These are phyloP conservation scores for Delitschia confertaspora DNA, from an alignment of 495 filamentous ascomycete species.

Conservation along the genomic window DNA sequence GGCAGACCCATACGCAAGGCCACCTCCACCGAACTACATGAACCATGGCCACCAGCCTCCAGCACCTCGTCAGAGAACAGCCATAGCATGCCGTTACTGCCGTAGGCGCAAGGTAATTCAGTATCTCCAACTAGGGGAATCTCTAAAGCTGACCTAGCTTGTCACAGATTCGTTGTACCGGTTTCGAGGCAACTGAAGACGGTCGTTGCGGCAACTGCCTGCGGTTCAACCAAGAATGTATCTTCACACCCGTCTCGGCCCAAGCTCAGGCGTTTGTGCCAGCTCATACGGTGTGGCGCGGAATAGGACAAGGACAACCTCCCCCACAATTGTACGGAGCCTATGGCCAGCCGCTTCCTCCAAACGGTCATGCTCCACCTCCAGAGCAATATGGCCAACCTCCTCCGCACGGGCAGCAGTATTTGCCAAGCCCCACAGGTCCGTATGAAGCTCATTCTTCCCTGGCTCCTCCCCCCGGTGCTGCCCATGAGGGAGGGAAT, in stretches of 20 bases:
- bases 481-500: constrained; percentile 27
- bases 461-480: constrained; percentile 17
- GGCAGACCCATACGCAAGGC: constrained; percentile 22
- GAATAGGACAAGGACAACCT: constrained; percentile 21
- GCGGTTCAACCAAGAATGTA: constrained; percentile 74
- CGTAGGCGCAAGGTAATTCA: constrained; percentile 69
- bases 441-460: constrained; percentile 22
- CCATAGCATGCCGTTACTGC: constrained; percentile 80
- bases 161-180: constrained; percentile 70
- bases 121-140: not conserved
- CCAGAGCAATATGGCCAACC: constrained; percentile 10
- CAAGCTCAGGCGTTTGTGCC: constrained; percentile 80
- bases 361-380: constrained; percentile 38
- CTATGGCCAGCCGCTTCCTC: constrained; percentile 62
- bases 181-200: constrained; percentile 67
- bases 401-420: constrained; percentile 19
- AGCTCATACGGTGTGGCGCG: constrained; percentile 52
- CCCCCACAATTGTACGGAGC: constrained; percentile 56
- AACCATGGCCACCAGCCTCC: constrained; percentile 38
- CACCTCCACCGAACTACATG: constrained; percentile 17
- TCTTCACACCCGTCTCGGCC: constrained; percentile 77
- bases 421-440: constrained; percentile 31
- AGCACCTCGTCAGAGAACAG: constrained; percentile 69
- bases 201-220: constrained; percentile 73
- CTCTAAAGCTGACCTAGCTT: not conserved